These are phyloP conservation scores for Picochlorum sp. DNA, from an alignment of 139 green algal species.

Conservation along the genomic window DNA sequence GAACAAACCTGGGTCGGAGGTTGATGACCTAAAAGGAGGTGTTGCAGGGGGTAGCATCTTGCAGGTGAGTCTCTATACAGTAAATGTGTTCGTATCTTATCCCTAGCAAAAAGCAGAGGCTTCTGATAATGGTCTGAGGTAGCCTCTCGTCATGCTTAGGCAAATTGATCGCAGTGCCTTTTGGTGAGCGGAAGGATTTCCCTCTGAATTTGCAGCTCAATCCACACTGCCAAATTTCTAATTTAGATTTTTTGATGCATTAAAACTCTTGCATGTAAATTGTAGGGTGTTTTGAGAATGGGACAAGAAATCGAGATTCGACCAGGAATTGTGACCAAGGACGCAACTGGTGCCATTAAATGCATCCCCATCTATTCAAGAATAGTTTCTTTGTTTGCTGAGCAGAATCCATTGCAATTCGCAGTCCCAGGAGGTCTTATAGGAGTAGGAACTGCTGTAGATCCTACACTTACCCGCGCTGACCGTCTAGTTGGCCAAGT, in stretches of 20 bases:
- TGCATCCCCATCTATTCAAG: slow-evolving; percentile 93
- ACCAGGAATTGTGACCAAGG: slow-evolving; percentile 96
- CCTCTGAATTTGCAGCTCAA: slow-evolving; percentile 21
- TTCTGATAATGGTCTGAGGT: slow-evolving; percentile 20
- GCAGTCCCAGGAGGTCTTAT: slow-evolving; percentile 97
- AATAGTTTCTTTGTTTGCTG: slow-evolving; percentile 94
- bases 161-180: slow-evolving; percentile 9
- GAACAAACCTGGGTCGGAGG: slow-evolving; percentile 95
- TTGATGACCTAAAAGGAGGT: slow-evolving; percentile 93
- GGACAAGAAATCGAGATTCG: slow-evolving; percentile 92
- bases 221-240: slow-evolving; percentile 17
- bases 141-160: slow-evolving; percentile 29
- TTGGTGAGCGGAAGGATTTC: slow-evolving; percentile 16
- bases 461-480: slow-evolving; percentile 94
- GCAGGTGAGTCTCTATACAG: slow-evolving; percentile 40
- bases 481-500: slow-evolving; percentile 96
- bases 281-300: slow-evolving; percentile 78
- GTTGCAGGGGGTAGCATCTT: slow-evolving; percentile 94
- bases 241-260: not conserved
- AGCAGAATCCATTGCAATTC: slow-evolving; percentile 94
- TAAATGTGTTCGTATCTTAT: not conserved
- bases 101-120: slow-evolving; percentile 32
- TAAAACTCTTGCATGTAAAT: not conserved
- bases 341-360: slow-evolving; percentile 73
- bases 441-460: slow-evolving; percentile 95